Conservation (phyloP, 352 stramenopile species). For the Stramenopiles sp. region DNA sequence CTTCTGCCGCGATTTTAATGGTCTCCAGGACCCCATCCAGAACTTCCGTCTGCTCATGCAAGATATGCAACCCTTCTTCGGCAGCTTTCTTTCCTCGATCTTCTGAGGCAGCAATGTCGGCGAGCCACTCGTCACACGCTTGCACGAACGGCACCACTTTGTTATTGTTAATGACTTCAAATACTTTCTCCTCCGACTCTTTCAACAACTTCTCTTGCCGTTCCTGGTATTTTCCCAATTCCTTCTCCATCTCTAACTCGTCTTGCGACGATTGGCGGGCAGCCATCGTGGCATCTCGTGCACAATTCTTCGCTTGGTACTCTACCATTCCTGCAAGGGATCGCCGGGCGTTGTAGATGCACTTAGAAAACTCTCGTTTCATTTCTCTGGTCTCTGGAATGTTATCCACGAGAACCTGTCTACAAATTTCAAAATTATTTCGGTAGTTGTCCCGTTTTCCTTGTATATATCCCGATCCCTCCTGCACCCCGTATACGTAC, state of each 20-base stretch:
- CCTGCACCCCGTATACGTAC: background rate
- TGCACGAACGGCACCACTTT: background rate
- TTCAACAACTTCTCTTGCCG: background rate
- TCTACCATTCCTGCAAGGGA: background rate
- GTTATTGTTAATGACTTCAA: slow-evolving; percentile 5
- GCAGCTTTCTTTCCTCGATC: background rate
- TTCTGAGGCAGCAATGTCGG: background rate
- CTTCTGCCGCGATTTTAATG: background rate
- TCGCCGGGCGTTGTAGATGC: background rate
- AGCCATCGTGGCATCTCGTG: background rate
- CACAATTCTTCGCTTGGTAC: slow-evolving; percentile 1
- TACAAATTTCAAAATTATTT: slow-evolving; percentile 5
- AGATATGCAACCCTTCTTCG: background rate
- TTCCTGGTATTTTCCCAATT: background rate
- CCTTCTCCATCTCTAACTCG: background rate
- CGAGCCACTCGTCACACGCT: background rate
- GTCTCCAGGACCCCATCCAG: background rate
- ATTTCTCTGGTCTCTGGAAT: background rate
- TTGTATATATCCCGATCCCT: background rate
- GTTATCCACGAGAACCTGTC: background rate
- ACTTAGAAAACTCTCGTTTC: background rate
- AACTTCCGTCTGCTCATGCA: background rate
- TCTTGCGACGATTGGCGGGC: background rate
- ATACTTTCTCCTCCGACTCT: background rate
- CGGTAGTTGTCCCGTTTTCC: background rate